These are phyloP conservation scores for Colletotrichum sansevieriae DNA, from an alignment of 2,329 filamentous ascomycete genomes.

Conservation along the genomic window DNA sequence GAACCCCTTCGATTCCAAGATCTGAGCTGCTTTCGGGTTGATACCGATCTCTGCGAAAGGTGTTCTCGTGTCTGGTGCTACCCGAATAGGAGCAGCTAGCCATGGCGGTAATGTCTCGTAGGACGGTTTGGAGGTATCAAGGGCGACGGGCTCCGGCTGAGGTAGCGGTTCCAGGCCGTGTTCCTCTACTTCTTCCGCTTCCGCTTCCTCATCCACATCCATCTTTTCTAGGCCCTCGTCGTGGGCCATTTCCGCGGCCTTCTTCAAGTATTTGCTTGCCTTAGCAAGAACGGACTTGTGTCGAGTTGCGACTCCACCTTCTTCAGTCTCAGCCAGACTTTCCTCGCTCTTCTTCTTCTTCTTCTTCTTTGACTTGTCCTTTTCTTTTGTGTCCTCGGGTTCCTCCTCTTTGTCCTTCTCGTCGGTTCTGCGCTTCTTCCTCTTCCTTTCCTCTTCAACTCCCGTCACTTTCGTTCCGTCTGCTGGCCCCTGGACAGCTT, in stretches of 20 bases:
- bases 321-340: conserved; percentile 44
- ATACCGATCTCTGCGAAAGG: conserved; percentile 77
- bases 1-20: conserved; percentile 77
- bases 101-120: conserved; percentile 85
- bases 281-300: conserved; percentile 68
- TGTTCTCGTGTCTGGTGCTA: conserved; percentile 69
- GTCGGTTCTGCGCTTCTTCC: conserved; percentile 18
- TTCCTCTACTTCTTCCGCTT: conserved; percentile 57
- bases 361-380: conserved; percentile 46
- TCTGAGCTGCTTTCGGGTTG: conserved; percentile 67
- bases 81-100: conserved; percentile 81
- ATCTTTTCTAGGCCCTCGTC: conserved; percentile 49
- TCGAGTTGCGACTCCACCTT: conserved; percentile 50
- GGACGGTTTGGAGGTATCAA: conserved; percentile 70
- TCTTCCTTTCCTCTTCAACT: conserved; percentile 41
- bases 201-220: conserved; percentile 46
- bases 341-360: conserved; percentile 40
- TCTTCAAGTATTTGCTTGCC: conserved; percentile 66
- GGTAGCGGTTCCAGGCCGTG: conserved; percentile 86
- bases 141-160: conserved; percentile 75
- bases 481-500: too few species aligned
- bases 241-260: conserved; percentile 57
- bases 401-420: conserved; percentile 10
- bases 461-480: conserved; percentile 30
- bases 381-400: conserved; percentile 41